Base-by-base conservation (phyloP, 805 yeast species). In the Starmerella vaccinii region DNA sequence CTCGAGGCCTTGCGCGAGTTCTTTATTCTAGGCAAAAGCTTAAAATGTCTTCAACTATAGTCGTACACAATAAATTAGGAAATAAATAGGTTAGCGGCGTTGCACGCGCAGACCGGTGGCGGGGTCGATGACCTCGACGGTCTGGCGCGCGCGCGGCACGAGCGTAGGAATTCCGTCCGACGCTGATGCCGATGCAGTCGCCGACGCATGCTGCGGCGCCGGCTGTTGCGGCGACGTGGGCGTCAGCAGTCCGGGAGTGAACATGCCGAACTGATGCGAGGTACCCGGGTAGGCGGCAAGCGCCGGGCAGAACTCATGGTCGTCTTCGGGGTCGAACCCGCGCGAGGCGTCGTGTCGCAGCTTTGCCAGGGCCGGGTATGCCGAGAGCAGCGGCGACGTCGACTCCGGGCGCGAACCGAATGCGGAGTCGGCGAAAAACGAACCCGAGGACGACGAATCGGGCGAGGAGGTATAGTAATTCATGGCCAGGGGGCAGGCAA, bases 311-410 rank as follows among this genome's bases (percentile, higher is more conserved):
- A 84, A 84, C 66, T 81, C 89, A 46, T 75, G 62, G 63, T 83
- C 90, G 57, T 82, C 84, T 62, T 80, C 86, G 37, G 72, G 62
- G 57, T 81, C 88, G 63, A 83, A 81, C 34, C 86, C 80, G 58
- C 83, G 76, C 59, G 80, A 77, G 35, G 80, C 74, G 57, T 80
- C 63, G 23, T 52, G 53, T 13, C 63, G 54, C 49, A 51, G 33
- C 46, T 57, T 58, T 44, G 55, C 60, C 29, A 54, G 34, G 8
- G 47, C 59, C 39, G 62, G 57, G 46, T 60, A 61, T 16, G 60
- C 57, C 37, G 54, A 53, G 12, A 60, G 29, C 33, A 61, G 54
- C 40, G 67, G 67, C 34, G 66, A 61, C n/a, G 59, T 56, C 30
- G 64, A 59, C 33, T 60, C 53, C 13, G 67, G 64, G 24, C 65